phyloP scores from a whole-genome alignment of 139 green algal genomes.

The Chlorella sp. region DNA sequence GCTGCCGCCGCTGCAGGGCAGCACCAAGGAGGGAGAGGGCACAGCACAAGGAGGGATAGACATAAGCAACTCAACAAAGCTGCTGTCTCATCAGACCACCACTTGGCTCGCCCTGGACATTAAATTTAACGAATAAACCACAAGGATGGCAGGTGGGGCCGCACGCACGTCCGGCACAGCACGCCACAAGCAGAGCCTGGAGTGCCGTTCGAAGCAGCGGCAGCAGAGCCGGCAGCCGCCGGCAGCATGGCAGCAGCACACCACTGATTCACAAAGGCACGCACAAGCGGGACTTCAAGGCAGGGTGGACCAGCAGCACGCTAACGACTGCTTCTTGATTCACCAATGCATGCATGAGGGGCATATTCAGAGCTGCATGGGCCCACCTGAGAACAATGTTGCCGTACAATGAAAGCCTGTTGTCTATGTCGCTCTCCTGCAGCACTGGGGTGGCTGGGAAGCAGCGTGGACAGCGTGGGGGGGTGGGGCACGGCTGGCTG shows the following conservation, averaged over 20 bases:
- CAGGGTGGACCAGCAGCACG: too few species aligned
- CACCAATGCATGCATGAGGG: too few species aligned
- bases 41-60: too few species aligned
- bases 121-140: neutral
- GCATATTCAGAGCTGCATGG: neutral
- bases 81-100: too few species aligned
- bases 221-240: neutral
- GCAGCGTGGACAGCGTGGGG: neutral
- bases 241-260: too few species aligned
- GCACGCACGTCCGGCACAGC: neutral
- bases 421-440: conserved; percentile 87
- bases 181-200: neutral
- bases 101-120: too few species aligned
- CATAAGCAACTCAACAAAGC: too few species aligned
- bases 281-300: too few species aligned
- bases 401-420: conserved; percentile 76
- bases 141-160: neutral
- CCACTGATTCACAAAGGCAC: too few species aligned
- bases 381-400: conserved; percentile 75
- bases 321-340: too few species aligned
- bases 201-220: neutral
- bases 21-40: neutral
- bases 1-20: conserved; percentile 59
- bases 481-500: neutral
- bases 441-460: neutral